Evolutionary conservation across 2,329 filamentous ascomycete species (phyloP), one percentile per base, ranked within the genome.

Genomic region (Trichoderma guizhouense): DNA sequence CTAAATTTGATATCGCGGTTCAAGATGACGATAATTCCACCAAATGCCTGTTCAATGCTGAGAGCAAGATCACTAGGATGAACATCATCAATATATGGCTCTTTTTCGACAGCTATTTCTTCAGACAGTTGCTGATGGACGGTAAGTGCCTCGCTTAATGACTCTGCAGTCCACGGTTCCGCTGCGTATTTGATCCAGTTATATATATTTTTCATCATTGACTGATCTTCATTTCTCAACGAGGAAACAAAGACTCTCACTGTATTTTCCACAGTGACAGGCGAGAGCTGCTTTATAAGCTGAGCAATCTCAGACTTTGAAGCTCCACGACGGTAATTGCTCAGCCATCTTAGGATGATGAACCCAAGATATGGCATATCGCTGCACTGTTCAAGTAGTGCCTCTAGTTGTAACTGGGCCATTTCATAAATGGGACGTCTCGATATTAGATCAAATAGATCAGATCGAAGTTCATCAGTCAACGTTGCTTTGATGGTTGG

Each of bases 1-100:
- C 36, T 43, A 3, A 43, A 43, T 15, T 43, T 43, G 36, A 43
- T 43, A 8, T 43, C 36, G 15, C 36, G 36, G 36, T 43, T 43
- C 36, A 43, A 43, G 36, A 43, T 43, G 36, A 43, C 15, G 36
- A 43, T 18, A 8, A 43, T 43, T 18, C 36, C 36, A 18, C 36
- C 36, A 43, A 43, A 43, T 43, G 2, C 7, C 2, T 18, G 3
- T 43, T 43, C 36, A 18, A 43, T 43, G 1, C 1, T 18, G 15
- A 43, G 36, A 0, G 9, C 1, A 0, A 43, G 15, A 43, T 43
- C 15, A 0, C 3, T 8, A 7, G 7, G 15, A 18, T 43, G 1
- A 43, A 18, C 7, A 43, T 43, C 36, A 18, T 18, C 15, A 18
- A 43, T 4, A 4, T 3, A 43, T 43, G 36, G 36, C 0, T 43